Conservation (phyloP, 192 early-diverging fungal genomes). For the Coemansia sp. region DNA sequence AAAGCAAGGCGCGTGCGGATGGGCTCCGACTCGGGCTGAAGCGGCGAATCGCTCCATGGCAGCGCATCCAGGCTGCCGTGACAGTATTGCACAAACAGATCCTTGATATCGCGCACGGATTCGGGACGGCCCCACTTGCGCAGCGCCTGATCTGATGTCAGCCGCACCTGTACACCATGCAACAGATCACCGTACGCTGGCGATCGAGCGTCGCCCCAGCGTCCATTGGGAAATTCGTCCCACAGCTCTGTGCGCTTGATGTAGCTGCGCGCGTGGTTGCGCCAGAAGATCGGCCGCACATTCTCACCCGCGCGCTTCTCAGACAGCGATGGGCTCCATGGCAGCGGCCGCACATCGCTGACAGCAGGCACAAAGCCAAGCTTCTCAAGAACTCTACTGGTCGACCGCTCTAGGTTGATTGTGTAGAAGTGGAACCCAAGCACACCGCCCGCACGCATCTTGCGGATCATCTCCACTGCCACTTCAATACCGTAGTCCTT, state of each 20-base stretch:
- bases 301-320: constrained; percentile 91
- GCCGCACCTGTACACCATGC: constrained; percentile 78
- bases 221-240: constrained; percentile 98
- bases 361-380: constrained; percentile 74
- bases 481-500: constrained; percentile 90
- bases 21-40: constrained; percentile 74
- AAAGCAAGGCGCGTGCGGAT: constrained; percentile 70
- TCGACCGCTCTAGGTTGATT: constrained; percentile 88
- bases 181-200: constrained; percentile 83
- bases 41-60: constrained; percentile 88
- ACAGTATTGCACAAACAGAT: constrained; percentile 84
- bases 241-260: constrained; percentile 88
- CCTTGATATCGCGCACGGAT: constrained; percentile 65
- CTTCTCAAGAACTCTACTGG: constrained; percentile 85
- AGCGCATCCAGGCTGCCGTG: constrained; percentile 73
- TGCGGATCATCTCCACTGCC: constrained; percentile 82
- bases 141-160: constrained; percentile 76
- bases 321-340: constrained; percentile 73
- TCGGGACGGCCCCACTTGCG: constrained; percentile 80
- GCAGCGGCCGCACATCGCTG: constrained; percentile 64
- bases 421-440: constrained; percentile 96
- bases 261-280: constrained; percentile 92
- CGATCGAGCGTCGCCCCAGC: constrained; percentile 97
- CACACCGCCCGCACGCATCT: constrained; percentile 69
- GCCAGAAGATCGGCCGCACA: constrained; percentile 99